These are phyloP conservation scores for Pleurozium schreberi DNA, from an alignment of 225 moss, liverwort and hornwort genomes.

Conservation along the genomic window DNA sequence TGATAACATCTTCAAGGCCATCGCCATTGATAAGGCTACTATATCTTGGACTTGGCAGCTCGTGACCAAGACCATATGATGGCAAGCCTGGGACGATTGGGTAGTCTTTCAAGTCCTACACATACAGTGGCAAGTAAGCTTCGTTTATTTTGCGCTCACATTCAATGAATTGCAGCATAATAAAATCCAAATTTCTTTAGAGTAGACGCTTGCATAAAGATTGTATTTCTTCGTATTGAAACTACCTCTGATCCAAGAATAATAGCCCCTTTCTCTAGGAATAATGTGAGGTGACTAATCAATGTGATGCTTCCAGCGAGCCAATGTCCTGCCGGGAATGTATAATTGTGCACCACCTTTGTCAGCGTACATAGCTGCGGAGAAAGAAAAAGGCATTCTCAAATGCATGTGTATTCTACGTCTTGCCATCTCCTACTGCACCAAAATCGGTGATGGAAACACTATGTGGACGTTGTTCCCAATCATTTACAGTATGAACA, in stretches of 20 bases:
- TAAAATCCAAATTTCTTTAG: not conserved
- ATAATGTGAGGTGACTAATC: slow-evolving; percentile 78
- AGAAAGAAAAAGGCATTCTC: slow-evolving; percentile 82
- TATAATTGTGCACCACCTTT: slow-evolving; percentile 80
- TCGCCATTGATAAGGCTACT: slow-evolving; percentile 74
- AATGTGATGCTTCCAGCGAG: slow-evolving; percentile 76
- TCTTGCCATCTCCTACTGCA: slow-evolving; percentile 75
- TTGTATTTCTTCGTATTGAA: not conserved
- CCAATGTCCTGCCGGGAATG: slow-evolving; percentile 65
- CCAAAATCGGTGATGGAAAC: slow-evolving; percentile 77
- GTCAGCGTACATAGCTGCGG: slow-evolving; percentile 54
- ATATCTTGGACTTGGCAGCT: slow-evolving; percentile 62
- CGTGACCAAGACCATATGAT: slow-evolving; percentile 85
- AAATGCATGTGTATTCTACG: slow-evolving; percentile 72
- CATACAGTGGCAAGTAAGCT: not conserved
- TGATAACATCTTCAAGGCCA: slow-evolving; percentile 64
- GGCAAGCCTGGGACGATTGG: slow-evolving; percentile 55
- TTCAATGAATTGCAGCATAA: not conserved
- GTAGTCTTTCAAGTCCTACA: slow-evolving; percentile 61
- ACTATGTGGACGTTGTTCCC: slow-evolving; percentile 49
- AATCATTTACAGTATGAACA: slow-evolving; percentile 17
- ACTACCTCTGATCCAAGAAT: slow-evolving; percentile 74
- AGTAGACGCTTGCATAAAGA: not conserved
- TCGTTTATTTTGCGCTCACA: not conserved
- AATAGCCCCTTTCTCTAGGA: slow-evolving; percentile 49